Base-by-base conservation (phyloP, 805 yeast genomes). In the Candida ovalis region DNA sequence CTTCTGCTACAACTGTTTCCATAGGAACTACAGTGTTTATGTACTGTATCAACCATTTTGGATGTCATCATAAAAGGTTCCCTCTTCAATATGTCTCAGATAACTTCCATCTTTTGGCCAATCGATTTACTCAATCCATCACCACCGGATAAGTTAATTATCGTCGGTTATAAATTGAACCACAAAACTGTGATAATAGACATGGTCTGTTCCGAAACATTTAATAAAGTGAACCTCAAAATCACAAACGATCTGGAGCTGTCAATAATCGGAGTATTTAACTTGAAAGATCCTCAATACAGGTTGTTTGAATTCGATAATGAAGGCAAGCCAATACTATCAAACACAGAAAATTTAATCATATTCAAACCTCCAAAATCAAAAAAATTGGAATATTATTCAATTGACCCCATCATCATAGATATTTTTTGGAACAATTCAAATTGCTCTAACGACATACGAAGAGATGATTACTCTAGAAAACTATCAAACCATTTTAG, bases 281-380 rank as follows among this genome's bases (percentile, higher is more conserved):
- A 66, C 45, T 58, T 53, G 41, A 49, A 54, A 30, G 51, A 49
- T 9, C 19, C 46, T 17, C 49, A 50, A 18, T 45, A 52, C 35
- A 25, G 59, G 32, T 17, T 40, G 27, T 51, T 63, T 43, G 42
- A 48, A 32, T 56, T 53, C 38, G 59, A 57, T 39, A 33, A 36
- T 39, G 33, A 36, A 18, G 23, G 21, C 17, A 40, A n/a, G 17
- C 66, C 66, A 10, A 38, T 53, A 4, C 23, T 59, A 25, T 43
- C 47, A 2, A 21, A 43, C 2, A 35, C 58, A 28, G 62, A 59
- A 37, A 62, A 59, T 40, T 37, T 81, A 2, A 66, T 85, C 3
- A 56, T 76, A n/a, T 90, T 80, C 60, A 76, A 77, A 23, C 85
- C 94, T 1, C 97, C 97, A 0, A 75, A 77, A 40, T 79, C 85